A percentile compares a stretch with the other conserved stretches of the same genome.
phyloP scores from a whole-genome alignment of 2,329 filamentous ascomycete species.

The Parafenestella ontariensis region DNA sequence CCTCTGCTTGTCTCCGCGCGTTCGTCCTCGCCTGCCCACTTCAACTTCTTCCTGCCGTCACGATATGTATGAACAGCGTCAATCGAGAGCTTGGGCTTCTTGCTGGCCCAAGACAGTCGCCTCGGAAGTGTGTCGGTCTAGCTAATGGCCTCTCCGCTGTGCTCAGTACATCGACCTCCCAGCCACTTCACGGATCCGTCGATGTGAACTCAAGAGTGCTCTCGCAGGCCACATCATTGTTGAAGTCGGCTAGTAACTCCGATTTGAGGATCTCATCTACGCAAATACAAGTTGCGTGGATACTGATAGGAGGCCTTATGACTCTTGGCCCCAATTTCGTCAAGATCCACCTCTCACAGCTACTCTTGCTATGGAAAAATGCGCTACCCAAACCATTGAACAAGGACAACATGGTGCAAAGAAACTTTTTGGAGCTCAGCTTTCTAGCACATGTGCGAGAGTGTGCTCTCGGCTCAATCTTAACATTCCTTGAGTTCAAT shows the following conservation, averaged over 20 bases:
- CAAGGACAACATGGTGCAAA: conserved; percentile 85
- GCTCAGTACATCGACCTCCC: conserved; percentile 84
- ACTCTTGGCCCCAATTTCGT: conserved; percentile 96
- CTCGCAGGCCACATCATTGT: conserved; percentile 85
- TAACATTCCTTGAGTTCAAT: conserved; percentile 94
- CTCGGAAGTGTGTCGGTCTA: conserved; percentile 85
- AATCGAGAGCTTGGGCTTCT: conserved; percentile 84
- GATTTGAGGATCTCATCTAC: conserved; percentile 90
- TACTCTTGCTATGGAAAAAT: conserved; percentile 96
- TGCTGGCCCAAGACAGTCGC: conserved; percentile 75
- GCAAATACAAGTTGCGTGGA: conserved; percentile 98
- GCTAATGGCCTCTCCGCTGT: conserved; percentile 91
- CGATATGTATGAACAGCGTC: conserved; percentile 95
- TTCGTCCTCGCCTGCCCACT: conserved; percentile 92
- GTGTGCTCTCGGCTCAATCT: conserved; percentile 87
- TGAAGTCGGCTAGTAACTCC: conserved; percentile 91
- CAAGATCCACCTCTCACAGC: conserved; percentile 94
- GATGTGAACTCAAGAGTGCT: conserved; percentile 93
- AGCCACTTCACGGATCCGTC: conserved; percentile 91
- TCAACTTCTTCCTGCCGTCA: conserved; percentile 87
- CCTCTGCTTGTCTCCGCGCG: conserved; percentile 82
- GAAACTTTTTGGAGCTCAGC: conserved; percentile 85
- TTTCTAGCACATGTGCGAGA: conserved; percentile 95
- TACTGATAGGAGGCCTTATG: conserved; percentile 95
- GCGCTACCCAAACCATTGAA: conserved; percentile 92